These are phyloP conservation scores for Cutaneotrichosporon cavernicola DNA, from an alignment of 1,284 basidiomycete genomes.

Conservation along the genomic window DNA sequence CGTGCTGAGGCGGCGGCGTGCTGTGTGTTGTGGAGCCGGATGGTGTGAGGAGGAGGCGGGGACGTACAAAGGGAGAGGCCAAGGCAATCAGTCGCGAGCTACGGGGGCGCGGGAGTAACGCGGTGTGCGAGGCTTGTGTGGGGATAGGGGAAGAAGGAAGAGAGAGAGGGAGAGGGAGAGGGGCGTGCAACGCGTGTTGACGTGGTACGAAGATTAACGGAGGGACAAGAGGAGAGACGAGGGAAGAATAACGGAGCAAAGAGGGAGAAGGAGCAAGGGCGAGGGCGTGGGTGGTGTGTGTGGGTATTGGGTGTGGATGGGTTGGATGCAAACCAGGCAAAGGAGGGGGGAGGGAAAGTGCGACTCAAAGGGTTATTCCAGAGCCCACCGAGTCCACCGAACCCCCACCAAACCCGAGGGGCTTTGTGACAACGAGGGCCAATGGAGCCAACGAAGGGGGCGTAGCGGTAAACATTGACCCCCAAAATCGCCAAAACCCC, in stretches of 20 bases:
- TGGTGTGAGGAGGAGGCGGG: slow-evolving; percentile 1
- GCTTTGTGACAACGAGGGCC: background rate
- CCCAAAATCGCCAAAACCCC: slow-evolving; percentile 1
- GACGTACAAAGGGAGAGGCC: slow-evolving; percentile 1
- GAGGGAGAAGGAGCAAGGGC: background rate
- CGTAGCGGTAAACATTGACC: background rate
- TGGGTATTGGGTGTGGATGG: background rate
- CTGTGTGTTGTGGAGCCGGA: slow-evolving; percentile 3
- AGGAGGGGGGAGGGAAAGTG: background rate
- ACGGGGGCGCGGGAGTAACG: slow-evolving; percentile 12
- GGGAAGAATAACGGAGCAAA: background rate
- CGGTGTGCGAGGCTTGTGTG: slow-evolving; percentile 4
- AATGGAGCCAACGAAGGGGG: background rate
- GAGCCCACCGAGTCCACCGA: too few species aligned
- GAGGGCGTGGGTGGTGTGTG: slow-evolving; percentile 3
- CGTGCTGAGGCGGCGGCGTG: slow-evolving; percentile 1
- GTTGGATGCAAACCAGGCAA: background rate
- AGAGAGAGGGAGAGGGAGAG: background rate
- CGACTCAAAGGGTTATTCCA: background rate
- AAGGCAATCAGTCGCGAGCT: background rate
- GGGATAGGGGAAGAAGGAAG: background rate
- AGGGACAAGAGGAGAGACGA: background rate
- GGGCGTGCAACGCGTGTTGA: background rate
- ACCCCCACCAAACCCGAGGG: background rate
- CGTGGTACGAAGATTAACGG: slow-evolving; percentile 8